These are phyloP conservation scores for Hanseniaspora clermontiae DNA, from an alignment of 805 yeast genomes.

Conservation along the genomic window DNA sequence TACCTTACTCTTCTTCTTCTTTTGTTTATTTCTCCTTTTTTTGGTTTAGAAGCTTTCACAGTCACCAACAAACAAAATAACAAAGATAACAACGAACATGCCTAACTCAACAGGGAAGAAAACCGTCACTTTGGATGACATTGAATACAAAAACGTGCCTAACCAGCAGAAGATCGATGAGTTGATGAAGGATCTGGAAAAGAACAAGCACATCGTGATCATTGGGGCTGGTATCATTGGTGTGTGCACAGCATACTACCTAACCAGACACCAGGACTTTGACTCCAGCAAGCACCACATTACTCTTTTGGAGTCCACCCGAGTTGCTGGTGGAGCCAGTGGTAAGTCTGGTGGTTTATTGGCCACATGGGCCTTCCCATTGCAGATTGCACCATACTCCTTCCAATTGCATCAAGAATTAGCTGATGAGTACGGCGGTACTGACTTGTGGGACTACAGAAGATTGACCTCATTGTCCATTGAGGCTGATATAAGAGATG, in stretches of 20 bases:
- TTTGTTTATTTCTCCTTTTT: neutral
- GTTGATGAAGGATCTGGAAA: constrained; percentile 24
- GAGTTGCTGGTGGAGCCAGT: constrained; percentile 94
- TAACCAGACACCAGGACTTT: constrained; percentile 71
- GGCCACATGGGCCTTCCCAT: constrained; percentile 95
- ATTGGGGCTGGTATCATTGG: constrained; percentile 97
- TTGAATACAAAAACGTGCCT: constrained; percentile 12
- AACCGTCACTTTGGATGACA: constrained; percentile 11
- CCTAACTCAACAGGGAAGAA: neutral
- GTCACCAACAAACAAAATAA: neutral
- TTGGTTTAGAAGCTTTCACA: too few species aligned
- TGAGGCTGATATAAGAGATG: constrained; percentile 59
- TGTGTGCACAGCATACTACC: constrained; percentile 81
- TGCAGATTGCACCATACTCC: constrained; percentile 78
- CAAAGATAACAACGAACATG: neutral
- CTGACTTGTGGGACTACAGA: constrained; percentile 82
- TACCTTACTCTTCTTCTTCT: neutral
- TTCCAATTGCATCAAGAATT: constrained; percentile 76
- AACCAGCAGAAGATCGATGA: constrained; percentile 7
- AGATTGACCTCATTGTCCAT: constrained; percentile 72
- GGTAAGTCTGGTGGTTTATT: constrained; percentile 95
- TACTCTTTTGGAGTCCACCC: constrained; percentile 71
- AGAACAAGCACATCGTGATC: constrained; percentile 64
- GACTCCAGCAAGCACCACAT: constrained; percentile 63
- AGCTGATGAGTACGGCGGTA: constrained; percentile 71